Percentiles rank a stretch among this genome's conserved stretches.
Conservation (phyloP, 2,329 filamentous ascomycete species). For the Diaporthe helianthi region DNA sequence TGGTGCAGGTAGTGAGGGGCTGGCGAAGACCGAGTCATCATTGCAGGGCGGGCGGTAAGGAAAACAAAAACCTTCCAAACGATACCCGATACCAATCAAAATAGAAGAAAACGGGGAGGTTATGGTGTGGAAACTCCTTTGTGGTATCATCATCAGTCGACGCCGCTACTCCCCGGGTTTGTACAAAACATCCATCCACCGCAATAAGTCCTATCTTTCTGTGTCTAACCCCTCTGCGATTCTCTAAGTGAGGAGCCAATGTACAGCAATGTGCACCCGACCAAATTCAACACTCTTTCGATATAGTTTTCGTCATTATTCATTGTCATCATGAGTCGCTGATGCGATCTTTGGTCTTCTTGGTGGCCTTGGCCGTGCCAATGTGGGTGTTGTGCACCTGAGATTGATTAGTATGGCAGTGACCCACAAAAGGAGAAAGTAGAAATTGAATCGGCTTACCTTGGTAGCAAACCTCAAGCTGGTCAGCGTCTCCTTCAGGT, state of each 20-base stretch:
- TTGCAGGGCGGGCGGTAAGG: background rate
- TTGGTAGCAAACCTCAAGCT: constrained; percentile 96
- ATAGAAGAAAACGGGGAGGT: background rate
- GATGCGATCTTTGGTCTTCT: constrained; percentile 58
- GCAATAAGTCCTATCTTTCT: background rate
- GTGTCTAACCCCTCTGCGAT: background rate
- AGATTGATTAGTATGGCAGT: background rate
- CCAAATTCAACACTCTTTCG: background rate
- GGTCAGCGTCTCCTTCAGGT: constrained; percentile 90
- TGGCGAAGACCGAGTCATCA: constrained; percentile 38
- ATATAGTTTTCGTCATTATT: constrained; percentile 23
- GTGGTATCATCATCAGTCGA: constrained; percentile 33
- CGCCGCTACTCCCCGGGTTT: constrained; percentile 25
- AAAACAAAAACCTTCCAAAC: background rate
- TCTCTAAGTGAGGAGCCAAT: background rate
- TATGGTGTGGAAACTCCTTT: constrained; percentile 7
- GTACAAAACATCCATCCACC: constrained; percentile 15
- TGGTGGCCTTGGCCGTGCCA: constrained; percentile 81
- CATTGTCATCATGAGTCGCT: constrained; percentile 42
- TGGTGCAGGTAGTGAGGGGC: background rate
- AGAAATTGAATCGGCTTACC: constrained; percentile 54
- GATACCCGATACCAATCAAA: background rate
- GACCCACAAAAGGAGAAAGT: background rate
- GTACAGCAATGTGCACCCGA: background rate
- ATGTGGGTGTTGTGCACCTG: constrained; percentile 90